These are phyloP conservation scores for Aspergillus ochraceus DNA, from an alignment of 2,329 filamentous ascomycete genomes.

Conservation along the genomic window DNA sequence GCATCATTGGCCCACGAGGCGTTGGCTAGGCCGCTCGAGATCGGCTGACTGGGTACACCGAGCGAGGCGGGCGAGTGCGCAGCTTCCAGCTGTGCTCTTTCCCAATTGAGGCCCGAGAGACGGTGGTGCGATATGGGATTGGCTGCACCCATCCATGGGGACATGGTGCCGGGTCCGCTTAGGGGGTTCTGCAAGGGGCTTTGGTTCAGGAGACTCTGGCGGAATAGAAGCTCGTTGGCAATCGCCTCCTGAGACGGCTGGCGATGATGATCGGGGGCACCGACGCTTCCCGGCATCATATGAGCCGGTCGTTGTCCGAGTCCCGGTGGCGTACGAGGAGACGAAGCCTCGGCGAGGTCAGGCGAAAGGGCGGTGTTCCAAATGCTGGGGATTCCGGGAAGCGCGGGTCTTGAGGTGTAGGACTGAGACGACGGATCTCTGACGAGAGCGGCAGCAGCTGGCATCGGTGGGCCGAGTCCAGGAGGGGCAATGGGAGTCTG, in stretches of 20 bases:
- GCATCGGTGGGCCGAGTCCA: constrained; percentile 30
- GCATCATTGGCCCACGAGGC: constrained; percentile 38
- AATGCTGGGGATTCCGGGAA: constrained; percentile 42
- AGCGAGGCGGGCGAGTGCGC: constrained; percentile 21
- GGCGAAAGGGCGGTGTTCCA: constrained; percentile 48
- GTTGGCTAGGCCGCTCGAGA: constrained; percentile 28
- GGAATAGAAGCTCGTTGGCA: constrained; percentile 28
- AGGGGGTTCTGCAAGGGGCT: constrained; percentile 22
- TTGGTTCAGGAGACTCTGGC: constrained; percentile 29
- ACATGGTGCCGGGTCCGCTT: constrained; percentile 21
- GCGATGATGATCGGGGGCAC: constrained; percentile 18
- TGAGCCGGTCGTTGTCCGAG: constrained; percentile 24
- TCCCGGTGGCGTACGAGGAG: constrained; percentile 41
- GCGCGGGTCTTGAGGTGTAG: constrained; percentile 31
- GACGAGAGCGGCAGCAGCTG: constrained; percentile 19
- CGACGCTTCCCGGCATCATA: constrained; percentile 15
- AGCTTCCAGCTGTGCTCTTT: constrained; percentile 18
- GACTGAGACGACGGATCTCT: constrained; percentile 29
- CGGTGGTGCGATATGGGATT: constrained; percentile 17
- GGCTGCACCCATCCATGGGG: constrained; percentile 26
- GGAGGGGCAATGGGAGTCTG: constrained; percentile 34
- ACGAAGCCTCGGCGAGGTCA: constrained; percentile 40
- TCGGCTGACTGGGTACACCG: constrained; percentile 24
- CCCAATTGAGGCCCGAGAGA: constrained; percentile 25
- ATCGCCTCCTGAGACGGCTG: constrained; percentile 27